These are phyloP conservation scores for Aquilaria agallochum DNA, from an alignment of 441 rosid species.

Conservation along the genomic window DNA sequence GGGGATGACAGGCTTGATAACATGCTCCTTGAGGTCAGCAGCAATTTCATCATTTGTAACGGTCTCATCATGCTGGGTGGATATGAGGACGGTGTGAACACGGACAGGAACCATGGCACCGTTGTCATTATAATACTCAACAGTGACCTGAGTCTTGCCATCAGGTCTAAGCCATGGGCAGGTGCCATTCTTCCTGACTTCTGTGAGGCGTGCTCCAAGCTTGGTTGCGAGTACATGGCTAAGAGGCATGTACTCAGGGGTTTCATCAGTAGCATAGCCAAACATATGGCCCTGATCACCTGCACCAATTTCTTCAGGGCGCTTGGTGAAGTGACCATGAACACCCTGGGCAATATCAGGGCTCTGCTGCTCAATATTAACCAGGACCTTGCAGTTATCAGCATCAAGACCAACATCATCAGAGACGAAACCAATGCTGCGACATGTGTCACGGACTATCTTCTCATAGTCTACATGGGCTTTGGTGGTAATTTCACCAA, in stretches of 20 bases:
- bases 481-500: conserved; percentile 64
- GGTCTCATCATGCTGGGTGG: conserved; percentile 65
- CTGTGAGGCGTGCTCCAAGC: conserved; percentile 48
- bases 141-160: conserved; percentile 66
- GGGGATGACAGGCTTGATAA: conserved; percentile 57
- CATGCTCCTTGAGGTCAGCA: conserved; percentile 52
- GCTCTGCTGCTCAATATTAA: conserved; percentile 67
- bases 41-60: conserved; percentile 65
- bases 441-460: conserved; percentile 65
- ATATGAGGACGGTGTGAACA: conserved; percentile 58
- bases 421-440: conserved; percentile 51
- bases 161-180: conserved; percentile 66
- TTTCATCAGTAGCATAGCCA: conserved; percentile 70
- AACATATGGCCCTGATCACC: conserved; percentile 81
- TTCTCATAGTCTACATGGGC: conserved; percentile 57
- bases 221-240: conserved; percentile 50
- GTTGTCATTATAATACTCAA: conserved; percentile 59
- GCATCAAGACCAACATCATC: conserved; percentile 63
- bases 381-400: conserved; percentile 55
- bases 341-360: conserved; percentile 72
- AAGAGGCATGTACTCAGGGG: conserved; percentile 57
- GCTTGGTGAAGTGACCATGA: conserved; percentile 59
- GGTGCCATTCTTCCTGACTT: conserved; percentile 54
- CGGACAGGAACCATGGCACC: conserved; percentile 67
- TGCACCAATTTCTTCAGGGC: conserved; percentile 66